phyloP scores from a whole-genome alignment of 1,284 basidiomycete species.

The Cerrena zonata region DNA sequence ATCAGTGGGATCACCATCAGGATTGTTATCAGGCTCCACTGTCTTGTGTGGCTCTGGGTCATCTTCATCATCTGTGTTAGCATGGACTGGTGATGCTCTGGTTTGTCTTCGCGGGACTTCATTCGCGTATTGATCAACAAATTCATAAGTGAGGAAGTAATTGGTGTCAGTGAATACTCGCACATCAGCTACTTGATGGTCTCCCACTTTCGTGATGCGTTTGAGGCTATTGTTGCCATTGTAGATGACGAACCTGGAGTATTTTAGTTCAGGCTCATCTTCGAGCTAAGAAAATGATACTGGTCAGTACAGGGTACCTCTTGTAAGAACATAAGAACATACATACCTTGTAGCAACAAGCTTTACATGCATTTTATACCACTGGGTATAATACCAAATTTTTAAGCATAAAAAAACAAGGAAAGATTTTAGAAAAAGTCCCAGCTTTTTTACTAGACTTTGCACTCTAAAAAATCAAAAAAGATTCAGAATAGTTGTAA shows the following conservation, averaged over 20 bases:
- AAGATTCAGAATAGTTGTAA: too few relatives aligned
- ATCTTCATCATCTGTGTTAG: background rate
- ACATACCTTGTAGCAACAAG: too few relatives aligned
- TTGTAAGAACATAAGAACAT: too few relatives aligned
- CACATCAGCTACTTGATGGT: conserved; percentile 9
- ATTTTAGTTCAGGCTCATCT: conserved; percentile 18
- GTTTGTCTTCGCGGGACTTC: conserved; percentile 28
- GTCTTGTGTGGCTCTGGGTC: background rate
- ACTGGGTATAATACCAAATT: too few relatives aligned
- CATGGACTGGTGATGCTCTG: background rate
- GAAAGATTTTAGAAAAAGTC: too few relatives aligned
- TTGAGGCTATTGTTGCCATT: conserved; percentile 33
- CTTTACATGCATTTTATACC: too few relatives aligned
- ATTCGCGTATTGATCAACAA: conserved; percentile 26
- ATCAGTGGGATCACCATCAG: conserved; percentile 19
- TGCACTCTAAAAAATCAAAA: too few relatives aligned
- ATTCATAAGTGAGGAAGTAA: conserved; percentile 18
- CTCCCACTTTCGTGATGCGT: conserved; percentile 11
- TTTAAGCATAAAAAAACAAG: too few relatives aligned
- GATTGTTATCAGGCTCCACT: too few relatives aligned
- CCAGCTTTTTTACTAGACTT: too few relatives aligned
- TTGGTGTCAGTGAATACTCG: conserved; percentile 12
- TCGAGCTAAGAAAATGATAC: conserved; percentile 13
- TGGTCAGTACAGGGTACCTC: too few relatives aligned
- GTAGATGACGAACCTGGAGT: conserved; percentile 18